phyloP scores from a whole-genome alignment of 1,284 basidiomycete genomes.

The Trichosporon ovoides region DNA sequence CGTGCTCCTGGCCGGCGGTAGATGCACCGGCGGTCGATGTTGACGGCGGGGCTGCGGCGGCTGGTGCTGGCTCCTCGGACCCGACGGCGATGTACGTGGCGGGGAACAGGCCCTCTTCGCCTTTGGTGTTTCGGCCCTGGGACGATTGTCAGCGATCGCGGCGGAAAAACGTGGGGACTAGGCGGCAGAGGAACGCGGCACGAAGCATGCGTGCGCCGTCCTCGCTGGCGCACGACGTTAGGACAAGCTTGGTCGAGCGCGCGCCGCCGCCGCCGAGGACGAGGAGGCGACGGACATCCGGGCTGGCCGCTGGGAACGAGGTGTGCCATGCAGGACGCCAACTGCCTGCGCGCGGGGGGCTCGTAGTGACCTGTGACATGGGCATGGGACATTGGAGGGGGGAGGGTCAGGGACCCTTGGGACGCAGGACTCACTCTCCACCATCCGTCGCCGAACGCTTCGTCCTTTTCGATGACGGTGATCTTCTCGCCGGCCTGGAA shows the following conservation, averaged over 20 bases:
- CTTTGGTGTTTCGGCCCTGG: no score
- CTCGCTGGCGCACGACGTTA: no score
- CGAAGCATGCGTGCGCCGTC: no score
- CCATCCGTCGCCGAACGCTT: slow-evolving; percentile 95
- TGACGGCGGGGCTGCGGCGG: slow-evolving; percentile 16
- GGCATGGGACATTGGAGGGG: neutral
- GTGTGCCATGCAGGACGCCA: neutral
- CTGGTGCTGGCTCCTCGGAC: slow-evolving; percentile 20
- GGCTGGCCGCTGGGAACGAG: neutral
- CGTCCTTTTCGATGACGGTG: slow-evolving; percentile 86
- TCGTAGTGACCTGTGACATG: neutral
- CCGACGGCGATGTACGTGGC: no score
- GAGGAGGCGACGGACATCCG: neutral
- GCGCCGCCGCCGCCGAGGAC: no score
- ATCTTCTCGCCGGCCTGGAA: slow-evolving; percentile 84
- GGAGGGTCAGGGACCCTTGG: neutral
- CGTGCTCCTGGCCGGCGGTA: neutral
- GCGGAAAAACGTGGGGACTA: neutral
- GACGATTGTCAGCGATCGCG: slow-evolving; percentile 13
- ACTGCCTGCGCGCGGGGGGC: neutral
- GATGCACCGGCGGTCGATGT: slow-evolving; percentile 18
- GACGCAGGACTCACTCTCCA: slow-evolving; percentile 69
- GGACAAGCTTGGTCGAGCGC: no score
- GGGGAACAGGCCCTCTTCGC: no score
- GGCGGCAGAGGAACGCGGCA: neutral